These are phyloP conservation scores for Candida insectorum DNA, from an alignment of 805 yeast species.

Conservation along the genomic window DNA sequence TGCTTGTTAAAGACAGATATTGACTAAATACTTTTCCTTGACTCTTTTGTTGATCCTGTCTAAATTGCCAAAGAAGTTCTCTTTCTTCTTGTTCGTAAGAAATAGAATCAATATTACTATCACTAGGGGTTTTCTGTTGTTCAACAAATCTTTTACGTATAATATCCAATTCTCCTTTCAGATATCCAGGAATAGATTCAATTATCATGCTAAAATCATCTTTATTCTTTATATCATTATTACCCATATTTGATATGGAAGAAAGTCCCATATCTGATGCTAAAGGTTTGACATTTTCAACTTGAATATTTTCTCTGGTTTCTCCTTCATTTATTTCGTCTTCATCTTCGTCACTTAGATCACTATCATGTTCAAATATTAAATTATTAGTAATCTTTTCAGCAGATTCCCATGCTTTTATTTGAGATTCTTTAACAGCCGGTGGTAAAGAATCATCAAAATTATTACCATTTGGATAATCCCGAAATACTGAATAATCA, in stretches of 20 bases:
- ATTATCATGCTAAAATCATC: conserved; percentile 10
- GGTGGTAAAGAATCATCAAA: conserved; percentile 25
- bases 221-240: too few relatives aligned
- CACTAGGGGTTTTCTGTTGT: conserved; percentile 2
- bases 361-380: conserved; percentile 31
- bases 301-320: conserved; percentile 7
- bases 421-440: conserved; percentile 36
- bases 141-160: conserved; percentile 17
- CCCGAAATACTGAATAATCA: conserved; percentile 36
- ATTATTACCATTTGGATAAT: conserved; percentile 11
- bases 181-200: conserved; percentile 37
- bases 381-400: conserved; percentile 35
- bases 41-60: conserved; percentile 27
- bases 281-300: conserved; percentile 5
- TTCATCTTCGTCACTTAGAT: conserved; percentile 18
- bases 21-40: conserved; percentile 34
- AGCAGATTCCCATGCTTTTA: conserved; percentile 44
- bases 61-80: conserved; percentile 23
- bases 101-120: conserved; percentile 2
- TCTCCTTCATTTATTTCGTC: conserved; percentile 13
- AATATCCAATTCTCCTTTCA: conserved; percentile 31
- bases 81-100: conserved; percentile 19
- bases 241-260: too few relatives aligned
- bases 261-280: neutral
- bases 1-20: conserved; percentile 27